Conservation (phyloP, 2,329 filamentous ascomycete species). For the Sclerotinia sclerotiorum region DNA sequence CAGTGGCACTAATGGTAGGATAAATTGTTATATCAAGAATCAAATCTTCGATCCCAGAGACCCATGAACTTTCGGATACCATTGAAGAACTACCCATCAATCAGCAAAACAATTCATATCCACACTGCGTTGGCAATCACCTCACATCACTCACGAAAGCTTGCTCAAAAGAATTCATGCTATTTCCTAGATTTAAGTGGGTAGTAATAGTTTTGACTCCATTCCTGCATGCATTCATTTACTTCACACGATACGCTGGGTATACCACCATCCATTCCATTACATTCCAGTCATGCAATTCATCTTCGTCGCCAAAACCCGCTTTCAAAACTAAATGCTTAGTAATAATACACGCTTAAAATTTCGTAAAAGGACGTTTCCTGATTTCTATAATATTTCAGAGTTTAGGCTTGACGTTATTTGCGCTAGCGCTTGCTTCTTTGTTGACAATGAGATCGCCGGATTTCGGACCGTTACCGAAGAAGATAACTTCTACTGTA, state of each 20-base stretch:
- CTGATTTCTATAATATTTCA: constrained; percentile 22
- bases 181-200: background rate
- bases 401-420: constrained; percentile 40
- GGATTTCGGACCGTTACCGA: constrained; percentile 75
- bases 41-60: background rate
- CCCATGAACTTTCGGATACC: background rate
- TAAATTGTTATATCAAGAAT: background rate
- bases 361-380: background rate
- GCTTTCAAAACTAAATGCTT: background rate
- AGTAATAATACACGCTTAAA: constrained; percentile 5
- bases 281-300: no score
- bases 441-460: constrained; percentile 81
- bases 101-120: background rate
- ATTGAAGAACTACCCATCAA: background rate
- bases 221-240: background rate
- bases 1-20: no score
- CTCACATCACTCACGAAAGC: background rate
- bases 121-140: background rate
- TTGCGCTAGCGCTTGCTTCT: constrained; percentile 69
- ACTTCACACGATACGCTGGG: background rate
- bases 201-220: background rate
- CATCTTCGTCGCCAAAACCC: background rate
- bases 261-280: constrained; percentile 8
- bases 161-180: background rate
- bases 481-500: constrained; percentile 98